phyloP scores from a whole-genome alignment of 257 asterid genomes.

The Oldenlandia corymbosa region DNA sequence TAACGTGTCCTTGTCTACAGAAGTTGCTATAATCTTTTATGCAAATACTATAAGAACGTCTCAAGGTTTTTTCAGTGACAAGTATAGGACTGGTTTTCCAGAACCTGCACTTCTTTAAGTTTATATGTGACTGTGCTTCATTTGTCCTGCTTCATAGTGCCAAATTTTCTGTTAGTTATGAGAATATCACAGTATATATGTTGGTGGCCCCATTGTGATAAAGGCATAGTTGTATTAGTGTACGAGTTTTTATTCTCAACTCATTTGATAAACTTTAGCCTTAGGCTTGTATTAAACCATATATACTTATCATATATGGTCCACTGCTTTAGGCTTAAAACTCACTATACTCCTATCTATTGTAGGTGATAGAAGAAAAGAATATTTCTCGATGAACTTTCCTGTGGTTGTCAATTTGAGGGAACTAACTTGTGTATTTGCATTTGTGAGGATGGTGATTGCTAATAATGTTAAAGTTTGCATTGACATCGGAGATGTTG shows the following conservation, averaged over 20 bases:
- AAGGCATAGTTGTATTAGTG: too few relatives aligned
- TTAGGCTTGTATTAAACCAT: background rate
- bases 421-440: constrained; percentile 14
- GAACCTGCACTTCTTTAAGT: background rate
- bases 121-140: background rate
- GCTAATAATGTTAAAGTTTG: too few relatives aligned
- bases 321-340: constrained; percentile 3
- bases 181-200: background rate
- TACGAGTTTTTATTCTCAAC: too few relatives aligned
- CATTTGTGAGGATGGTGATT: constrained; percentile 11
- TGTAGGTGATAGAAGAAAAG: constrained; percentile 22
- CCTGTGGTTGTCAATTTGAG: constrained; percentile 14
- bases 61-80: too few relatives aligned
- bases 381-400: constrained; percentile 5
- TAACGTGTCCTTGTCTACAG: background rate
- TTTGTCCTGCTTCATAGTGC: background rate
- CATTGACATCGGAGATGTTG: constrained; percentile 12
- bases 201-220: too few relatives aligned
- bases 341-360: constrained; percentile 10
- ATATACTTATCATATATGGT: background rate
- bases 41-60: too few relatives aligned
- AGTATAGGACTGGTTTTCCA: too few relatives aligned
- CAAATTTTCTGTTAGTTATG: background rate
- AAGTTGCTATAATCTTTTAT: background rate
- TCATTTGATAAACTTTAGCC: background rate